A percentile compares a stretch with the other conserved stretches of the same genome.
phyloP scores from a whole-genome alignment of 2,329 filamentous ascomycete species.

The Aureobasidium sp. region DNA sequence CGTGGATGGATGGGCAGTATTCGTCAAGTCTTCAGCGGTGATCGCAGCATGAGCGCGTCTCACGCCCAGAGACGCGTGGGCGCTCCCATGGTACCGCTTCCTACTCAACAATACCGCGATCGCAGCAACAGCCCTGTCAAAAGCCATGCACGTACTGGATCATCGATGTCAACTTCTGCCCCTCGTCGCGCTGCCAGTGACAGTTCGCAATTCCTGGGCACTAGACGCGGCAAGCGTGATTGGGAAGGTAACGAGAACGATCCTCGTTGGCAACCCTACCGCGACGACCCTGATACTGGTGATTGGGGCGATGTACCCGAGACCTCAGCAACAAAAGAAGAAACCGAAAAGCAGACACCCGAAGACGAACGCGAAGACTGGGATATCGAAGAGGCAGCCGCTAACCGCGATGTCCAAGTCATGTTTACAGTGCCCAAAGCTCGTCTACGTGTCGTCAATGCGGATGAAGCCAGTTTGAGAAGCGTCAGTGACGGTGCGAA shows the following conservation, averaged over 20 bases:
- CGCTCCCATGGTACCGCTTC: slow-evolving; percentile 18
- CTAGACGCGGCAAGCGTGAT: slow-evolving; percentile 36
- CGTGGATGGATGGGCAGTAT: slow-evolving; percentile 27
- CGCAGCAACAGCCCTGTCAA: slow-evolving; percentile 14
- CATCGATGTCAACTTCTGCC: slow-evolving; percentile 3
- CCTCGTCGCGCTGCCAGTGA: slow-evolving; percentile 39
- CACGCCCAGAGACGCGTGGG: slow-evolving; percentile 1
- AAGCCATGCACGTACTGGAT: not conserved
- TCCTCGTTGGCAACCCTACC: slow-evolving; percentile 23
- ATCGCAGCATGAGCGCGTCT: slow-evolving; percentile 23
- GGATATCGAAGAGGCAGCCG: slow-evolving; percentile 43
- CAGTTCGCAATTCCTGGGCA: slow-evolving; percentile 33
- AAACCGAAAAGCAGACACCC: not conserved
- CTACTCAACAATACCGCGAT: slow-evolving; percentile 12
- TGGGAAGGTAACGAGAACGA: slow-evolving; percentile 21
- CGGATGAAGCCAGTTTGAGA: slow-evolving; percentile 41
- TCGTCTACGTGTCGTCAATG: slow-evolving; percentile 82
- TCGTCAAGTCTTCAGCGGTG: slow-evolving; percentile 21
- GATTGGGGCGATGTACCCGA: slow-evolving; percentile 27
- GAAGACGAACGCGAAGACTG: slow-evolving; percentile 37
- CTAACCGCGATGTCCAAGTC: slow-evolving; percentile 42
- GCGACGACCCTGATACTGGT: slow-evolving; percentile 26
- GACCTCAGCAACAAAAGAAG: not conserved
- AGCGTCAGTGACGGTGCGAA: slow-evolving; percentile 25
- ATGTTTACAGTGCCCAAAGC: slow-evolving; percentile 93